Evolutionary conservation across 192 early-diverging fungal species (phyloP).

Genomic region (Gonapodya prolifera): DNA sequence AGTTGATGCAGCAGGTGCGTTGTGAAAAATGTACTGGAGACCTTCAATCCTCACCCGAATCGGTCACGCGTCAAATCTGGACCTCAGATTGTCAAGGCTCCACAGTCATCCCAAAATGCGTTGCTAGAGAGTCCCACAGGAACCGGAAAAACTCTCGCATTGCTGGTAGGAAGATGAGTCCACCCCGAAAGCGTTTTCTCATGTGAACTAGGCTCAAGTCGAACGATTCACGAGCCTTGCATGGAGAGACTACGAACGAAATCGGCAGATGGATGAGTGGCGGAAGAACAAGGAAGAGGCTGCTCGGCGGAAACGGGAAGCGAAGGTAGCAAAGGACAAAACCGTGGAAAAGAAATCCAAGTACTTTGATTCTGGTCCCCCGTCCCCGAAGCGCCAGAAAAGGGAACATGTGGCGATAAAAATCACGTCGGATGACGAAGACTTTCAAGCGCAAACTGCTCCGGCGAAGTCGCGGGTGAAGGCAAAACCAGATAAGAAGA

Average conservation of each 20-base stretch:
- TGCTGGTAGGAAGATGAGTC: too few relatives aligned
- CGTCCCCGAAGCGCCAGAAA: too few relatives aligned
- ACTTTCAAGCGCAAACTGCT: too few relatives aligned
- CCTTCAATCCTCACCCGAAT: not conserved
- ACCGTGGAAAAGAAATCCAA: too few relatives aligned
- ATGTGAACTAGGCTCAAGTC: too few relatives aligned
- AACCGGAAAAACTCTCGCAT: not conserved
- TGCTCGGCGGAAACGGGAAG: not conserved
- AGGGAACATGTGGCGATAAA: too few relatives aligned
- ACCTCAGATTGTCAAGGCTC: slow-evolving; percentile 10
- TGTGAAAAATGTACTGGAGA: not conserved
- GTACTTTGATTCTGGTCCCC: too few relatives aligned
- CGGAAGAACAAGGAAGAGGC: not conserved
- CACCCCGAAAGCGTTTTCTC: too few relatives aligned
- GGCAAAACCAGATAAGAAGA: not conserved
- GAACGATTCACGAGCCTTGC: not conserved
- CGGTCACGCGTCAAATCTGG: too few relatives aligned
- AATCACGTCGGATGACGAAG: too few relatives aligned
- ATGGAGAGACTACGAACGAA: not conserved
- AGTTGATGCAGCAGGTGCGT: slow-evolving; percentile 17
- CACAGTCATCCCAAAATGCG: not conserved
- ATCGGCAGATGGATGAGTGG: not conserved
- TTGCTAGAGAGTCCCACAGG: slow-evolving; percentile 1
- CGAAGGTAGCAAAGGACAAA: too few relatives aligned
- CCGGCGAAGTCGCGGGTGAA: not conserved